These are phyloP conservation scores for Plasmodium inui DNA, from an alignment of 169 alveolate genomes.

Conservation along the genomic window DNA sequence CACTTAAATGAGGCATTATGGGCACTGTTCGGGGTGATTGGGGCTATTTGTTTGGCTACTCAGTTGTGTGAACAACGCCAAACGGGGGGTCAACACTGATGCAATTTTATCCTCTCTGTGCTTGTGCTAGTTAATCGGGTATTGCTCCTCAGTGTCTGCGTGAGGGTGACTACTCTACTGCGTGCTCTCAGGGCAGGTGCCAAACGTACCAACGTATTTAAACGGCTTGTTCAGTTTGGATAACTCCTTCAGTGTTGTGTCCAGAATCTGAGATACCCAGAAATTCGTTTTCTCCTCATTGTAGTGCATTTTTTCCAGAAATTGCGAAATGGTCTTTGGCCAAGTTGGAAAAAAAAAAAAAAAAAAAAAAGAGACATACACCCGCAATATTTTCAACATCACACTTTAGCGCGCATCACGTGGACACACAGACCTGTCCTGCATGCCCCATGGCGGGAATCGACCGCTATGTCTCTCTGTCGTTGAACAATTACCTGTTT, in stretches of 20 bases:
- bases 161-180: background rate
- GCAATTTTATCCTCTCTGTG: background rate
- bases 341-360: background rate
- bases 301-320: slow-evolving; percentile 79
- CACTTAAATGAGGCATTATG: background rate
- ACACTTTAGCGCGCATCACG: background rate
- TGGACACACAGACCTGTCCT: background rate
- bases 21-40: background rate
- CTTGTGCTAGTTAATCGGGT: background rate
- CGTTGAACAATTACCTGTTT: slow-evolving; percentile 48
- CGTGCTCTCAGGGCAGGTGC: background rate
- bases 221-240: slow-evolving; percentile 85
- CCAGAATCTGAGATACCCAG: slow-evolving; percentile 86
- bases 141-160: background rate
- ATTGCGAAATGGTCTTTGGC: slow-evolving; percentile 77
- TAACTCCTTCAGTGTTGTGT: slow-evolving; percentile 85
- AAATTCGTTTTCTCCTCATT: slow-evolving; percentile 82
- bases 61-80: background rate
- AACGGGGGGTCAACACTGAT: background rate
- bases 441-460: background rate
- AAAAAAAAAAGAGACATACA: background rate
- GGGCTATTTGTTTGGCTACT: background rate
- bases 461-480: background rate
- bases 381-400: background rate
- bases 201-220: slow-evolving; percentile 81